Conservation (phyloP, 352 stramenopile species). For the Pythium chondricola region DNA sequence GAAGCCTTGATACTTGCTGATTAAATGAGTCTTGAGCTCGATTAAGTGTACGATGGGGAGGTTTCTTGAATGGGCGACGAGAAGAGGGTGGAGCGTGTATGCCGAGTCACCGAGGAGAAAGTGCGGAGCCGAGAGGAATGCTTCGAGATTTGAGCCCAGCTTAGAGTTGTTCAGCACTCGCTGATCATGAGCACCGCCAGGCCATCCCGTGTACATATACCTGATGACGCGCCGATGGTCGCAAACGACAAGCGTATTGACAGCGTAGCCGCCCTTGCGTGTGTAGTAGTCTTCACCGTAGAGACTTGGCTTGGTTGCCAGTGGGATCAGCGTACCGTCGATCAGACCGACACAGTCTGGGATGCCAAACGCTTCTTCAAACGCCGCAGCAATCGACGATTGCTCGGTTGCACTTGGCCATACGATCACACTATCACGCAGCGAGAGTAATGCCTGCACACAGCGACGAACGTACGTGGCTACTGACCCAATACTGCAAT, state of each 20-base stretch:
- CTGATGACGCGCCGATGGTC: slow-evolving; percentile 18
- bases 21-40: too few relatives aligned
- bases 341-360: slow-evolving; percentile 22
- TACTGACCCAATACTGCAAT: too few relatives aligned
- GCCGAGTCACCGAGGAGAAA: slow-evolving; percentile 27
- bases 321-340: slow-evolving; percentile 20
- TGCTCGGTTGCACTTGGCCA: too few relatives aligned
- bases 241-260: slow-evolving; percentile 20
- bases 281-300: slow-evolving; percentile 28
- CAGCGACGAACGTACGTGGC: too few relatives aligned
- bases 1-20: too few relatives aligned
- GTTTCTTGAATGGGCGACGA: too few relatives aligned
- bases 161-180: slow-evolving; percentile 16
- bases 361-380: slow-evolving; percentile 13
- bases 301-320: slow-evolving; percentile 11
- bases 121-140: slow-evolving; percentile 9
- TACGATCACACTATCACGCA: too few relatives aligned
- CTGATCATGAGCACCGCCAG: slow-evolving; percentile 26
- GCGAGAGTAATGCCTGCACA: too few relatives aligned
- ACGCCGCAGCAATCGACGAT: slow-evolving; percentile 1
- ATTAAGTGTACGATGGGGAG: too few relatives aligned
- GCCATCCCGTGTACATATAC: slow-evolving; percentile 20
- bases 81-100: too few relatives aligned
- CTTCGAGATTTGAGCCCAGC: not conserved
- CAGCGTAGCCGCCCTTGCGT: slow-evolving; percentile 17